Conservation (phyloP, 1,284 basidiomycete genomes). For the Trichosporon sp. region DNA sequence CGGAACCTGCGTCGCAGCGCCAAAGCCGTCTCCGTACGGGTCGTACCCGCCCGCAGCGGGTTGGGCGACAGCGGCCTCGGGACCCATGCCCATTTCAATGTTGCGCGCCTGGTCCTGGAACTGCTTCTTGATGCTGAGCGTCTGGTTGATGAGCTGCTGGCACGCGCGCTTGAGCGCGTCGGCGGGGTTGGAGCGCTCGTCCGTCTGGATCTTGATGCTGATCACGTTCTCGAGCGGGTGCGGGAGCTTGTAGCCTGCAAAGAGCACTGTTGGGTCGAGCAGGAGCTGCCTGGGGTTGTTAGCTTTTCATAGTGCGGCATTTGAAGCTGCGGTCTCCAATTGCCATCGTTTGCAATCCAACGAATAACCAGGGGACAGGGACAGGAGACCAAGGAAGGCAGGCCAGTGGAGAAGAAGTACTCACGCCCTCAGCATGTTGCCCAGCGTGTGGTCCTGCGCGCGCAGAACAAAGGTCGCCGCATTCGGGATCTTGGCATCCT, state of each 20-base stretch:
- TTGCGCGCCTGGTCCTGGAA: slow-evolving; percentile 60
- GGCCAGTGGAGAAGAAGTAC: slow-evolving; percentile 52
- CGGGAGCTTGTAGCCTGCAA: slow-evolving; percentile 96
- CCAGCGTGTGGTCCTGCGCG: slow-evolving; percentile 97
- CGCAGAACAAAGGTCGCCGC: slow-evolving; percentile 90
- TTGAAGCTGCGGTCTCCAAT: background rate
- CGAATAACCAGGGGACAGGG: background rate
- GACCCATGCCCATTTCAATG: slow-evolving; percentile 57
- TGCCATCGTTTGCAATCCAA: too few species aligned
- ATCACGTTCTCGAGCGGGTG: slow-evolving; percentile 95
- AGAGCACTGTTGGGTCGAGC: slow-evolving; percentile 79
- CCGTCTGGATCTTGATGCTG: slow-evolving; percentile 91
- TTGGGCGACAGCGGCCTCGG: slow-evolving; percentile 38
- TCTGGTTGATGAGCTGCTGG: slow-evolving; percentile 75
- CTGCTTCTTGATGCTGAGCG: slow-evolving; percentile 60
- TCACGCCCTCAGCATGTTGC: slow-evolving; percentile 91
- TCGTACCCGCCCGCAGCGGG: slow-evolving; percentile 40
- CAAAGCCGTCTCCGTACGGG: slow-evolving; percentile 52
- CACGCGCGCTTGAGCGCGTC: slow-evolving; percentile 83
- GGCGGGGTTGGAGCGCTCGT: slow-evolving; percentile 80
- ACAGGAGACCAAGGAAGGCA: background rate
- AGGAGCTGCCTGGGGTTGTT: slow-evolving; percentile 72
- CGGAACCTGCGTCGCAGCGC: slow-evolving; percentile 30
- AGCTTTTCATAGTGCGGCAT: background rate
- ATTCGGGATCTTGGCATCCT: slow-evolving; percentile 97